Conservation (phyloP, 352 stramenopile species). For the Phytophthora lateralis region DNA sequence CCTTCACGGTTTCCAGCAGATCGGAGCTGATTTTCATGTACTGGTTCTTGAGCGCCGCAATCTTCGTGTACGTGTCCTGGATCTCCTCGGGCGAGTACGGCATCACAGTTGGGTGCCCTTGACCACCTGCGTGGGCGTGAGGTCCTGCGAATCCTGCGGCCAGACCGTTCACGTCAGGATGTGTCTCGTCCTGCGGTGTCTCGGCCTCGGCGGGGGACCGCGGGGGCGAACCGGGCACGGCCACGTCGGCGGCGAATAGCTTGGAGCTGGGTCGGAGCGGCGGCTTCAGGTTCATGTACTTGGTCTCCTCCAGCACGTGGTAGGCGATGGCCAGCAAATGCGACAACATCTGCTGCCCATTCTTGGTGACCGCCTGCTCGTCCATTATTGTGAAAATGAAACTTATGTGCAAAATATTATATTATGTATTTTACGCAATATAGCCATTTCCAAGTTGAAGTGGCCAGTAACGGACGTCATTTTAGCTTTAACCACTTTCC, state of each 20-base stretch:
- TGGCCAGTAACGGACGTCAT: slow-evolving; percentile 11
- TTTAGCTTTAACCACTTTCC: not conserved
- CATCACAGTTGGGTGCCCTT: slow-evolving; percentile 55
- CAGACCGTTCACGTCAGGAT: slow-evolving; percentile 52
- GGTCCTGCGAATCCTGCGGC: slow-evolving; percentile 34
- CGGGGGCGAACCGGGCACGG: slow-evolving; percentile 29
- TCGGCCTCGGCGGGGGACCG: slow-evolving; percentile 39
- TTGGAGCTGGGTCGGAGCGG: slow-evolving; percentile 80
- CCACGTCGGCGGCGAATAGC: slow-evolving; percentile 66
- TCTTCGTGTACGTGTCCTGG: slow-evolving; percentile 87
- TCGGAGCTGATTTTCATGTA: slow-evolving; percentile 80
- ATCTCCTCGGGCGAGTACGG: slow-evolving; percentile 84
- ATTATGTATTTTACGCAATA: not conserved
- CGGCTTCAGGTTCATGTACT: slow-evolving; percentile 86
- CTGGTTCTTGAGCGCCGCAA: slow-evolving; percentile 76
- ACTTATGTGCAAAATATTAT: not conserved
- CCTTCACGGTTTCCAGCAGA: slow-evolving; percentile 60
- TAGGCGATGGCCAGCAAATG: slow-evolving; percentile 76
- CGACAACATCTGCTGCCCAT: slow-evolving; percentile 62
- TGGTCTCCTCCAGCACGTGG: slow-evolving; percentile 81
- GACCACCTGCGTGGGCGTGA: slow-evolving; percentile 31
- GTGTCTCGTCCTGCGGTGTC: slow-evolving; percentile 50
- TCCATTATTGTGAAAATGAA: slow-evolving; percentile 30
- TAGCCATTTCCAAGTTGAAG: slow-evolving; percentile 15
- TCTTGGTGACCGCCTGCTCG: slow-evolving; percentile 33